Percentiles rank a stretch among this genome's conserved stretches.
Evolutionary conservation across 2,329 filamentous ascomycete genomes (phyloP).

Genomic region (Alternaria solani): DNA sequence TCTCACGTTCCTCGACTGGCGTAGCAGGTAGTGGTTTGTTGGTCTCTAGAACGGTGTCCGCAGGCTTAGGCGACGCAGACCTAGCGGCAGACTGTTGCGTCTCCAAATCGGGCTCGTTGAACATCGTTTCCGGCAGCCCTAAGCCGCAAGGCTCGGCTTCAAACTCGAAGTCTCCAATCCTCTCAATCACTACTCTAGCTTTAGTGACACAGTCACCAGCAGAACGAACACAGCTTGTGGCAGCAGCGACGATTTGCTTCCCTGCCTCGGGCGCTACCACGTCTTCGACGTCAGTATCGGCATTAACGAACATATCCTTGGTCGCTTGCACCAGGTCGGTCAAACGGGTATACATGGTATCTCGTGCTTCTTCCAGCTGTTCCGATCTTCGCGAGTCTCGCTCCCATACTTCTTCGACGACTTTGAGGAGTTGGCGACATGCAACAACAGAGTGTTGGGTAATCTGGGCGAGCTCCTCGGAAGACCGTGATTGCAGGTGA

Average conservation of each 20-base stretch:
- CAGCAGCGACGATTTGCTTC: slow-evolving; percentile 75
- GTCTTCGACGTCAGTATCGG: slow-evolving; percentile 73
- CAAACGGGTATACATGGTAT: slow-evolving; percentile 80
- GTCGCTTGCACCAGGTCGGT: slow-evolving; percentile 82
- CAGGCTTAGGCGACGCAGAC: slow-evolving; percentile 16
- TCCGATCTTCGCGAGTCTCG: slow-evolving; percentile 75
- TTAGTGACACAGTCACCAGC: slow-evolving; percentile 92
- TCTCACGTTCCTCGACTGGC: slow-evolving; percentile 48
- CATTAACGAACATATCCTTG: slow-evolving; percentile 76
- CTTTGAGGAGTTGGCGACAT: slow-evolving; percentile 77
- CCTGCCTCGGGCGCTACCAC: slow-evolving; percentile 84
- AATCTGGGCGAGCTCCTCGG: slow-evolving; percentile 80
- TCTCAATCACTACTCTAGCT: slow-evolving; percentile 83
- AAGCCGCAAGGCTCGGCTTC: slow-evolving; percentile 52
- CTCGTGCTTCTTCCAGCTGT: slow-evolving; percentile 72
- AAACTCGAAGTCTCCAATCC: slow-evolving; percentile 89
- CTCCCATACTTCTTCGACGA: slow-evolving; percentile 83
- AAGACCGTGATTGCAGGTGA: slow-evolving; percentile 90
- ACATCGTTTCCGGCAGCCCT: slow-evolving; percentile 52
- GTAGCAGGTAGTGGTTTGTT: slow-evolving; percentile 51
- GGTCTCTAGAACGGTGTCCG: slow-evolving; percentile 34
- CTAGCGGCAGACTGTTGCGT: slow-evolving; percentile 20
- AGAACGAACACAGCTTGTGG: slow-evolving; percentile 86
- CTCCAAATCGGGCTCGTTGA: slow-evolving; percentile 39
- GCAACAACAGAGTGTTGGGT: slow-evolving; percentile 85